A percentile compares a stretch with the other conserved stretches of the same genome.
phyloP scores from a whole-genome alignment of 495 filamentous ascomycete genomes.

The Neurospora discreta region DNA sequence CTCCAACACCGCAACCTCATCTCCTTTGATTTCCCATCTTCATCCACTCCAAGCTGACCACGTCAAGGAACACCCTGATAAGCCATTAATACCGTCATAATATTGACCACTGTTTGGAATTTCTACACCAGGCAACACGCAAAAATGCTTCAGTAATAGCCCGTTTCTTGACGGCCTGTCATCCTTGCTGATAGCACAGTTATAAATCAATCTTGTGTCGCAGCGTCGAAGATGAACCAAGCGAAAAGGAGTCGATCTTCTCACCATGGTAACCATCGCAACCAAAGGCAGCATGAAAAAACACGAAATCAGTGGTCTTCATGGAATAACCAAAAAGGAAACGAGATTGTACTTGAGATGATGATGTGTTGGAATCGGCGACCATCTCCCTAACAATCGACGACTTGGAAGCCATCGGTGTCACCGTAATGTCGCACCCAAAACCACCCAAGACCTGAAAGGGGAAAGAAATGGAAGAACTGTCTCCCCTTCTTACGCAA shows the following conservation, averaged over 20 bases:
- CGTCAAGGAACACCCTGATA: not conserved
- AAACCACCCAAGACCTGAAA: not conserved
- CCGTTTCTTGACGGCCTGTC: not conserved
- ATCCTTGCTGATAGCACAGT: not conserved
- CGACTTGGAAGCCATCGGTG: not conserved
- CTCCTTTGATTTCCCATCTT: not conserved
- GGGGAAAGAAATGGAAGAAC: not conserved
- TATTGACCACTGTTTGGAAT: not conserved
- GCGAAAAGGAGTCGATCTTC: not conserved
- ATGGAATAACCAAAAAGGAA: not conserved
- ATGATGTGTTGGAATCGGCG: not conserved
- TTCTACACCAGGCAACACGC: not conserved
- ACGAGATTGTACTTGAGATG: not conserved
- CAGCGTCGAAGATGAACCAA: not conserved
- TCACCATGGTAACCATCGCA: not conserved
- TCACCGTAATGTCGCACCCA: not conserved
- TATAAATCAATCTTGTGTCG: not conserved
- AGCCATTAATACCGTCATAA: not conserved
- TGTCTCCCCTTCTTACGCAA: not conserved
- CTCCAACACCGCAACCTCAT: not conserved
- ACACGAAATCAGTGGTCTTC: not conserved
- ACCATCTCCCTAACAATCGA: not conserved
- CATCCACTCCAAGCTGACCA: not conserved
- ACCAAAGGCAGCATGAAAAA: not conserved
- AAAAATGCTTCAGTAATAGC: not conserved